phyloP scores from a whole-genome alignment of 1,284 basidiomycete species.

The Rhodotorula sp. region DNA sequence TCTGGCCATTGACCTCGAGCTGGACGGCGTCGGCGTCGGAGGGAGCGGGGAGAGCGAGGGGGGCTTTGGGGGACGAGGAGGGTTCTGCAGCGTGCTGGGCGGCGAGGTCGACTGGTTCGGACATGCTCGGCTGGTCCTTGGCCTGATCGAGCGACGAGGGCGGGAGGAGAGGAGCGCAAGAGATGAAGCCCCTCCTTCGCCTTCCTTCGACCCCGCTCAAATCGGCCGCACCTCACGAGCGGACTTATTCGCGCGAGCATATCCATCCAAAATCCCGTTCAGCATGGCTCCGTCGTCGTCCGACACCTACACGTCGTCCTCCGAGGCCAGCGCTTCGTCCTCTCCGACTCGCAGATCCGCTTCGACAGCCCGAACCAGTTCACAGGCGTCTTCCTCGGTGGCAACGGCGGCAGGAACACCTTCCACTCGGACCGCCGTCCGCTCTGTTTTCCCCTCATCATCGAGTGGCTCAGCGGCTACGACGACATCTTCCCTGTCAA shows the following conservation, averaged over 20 bases:
- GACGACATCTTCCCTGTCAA: background rate
- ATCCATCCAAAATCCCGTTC: background rate
- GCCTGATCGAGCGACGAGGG: background rate
- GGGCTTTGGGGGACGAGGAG: background rate
- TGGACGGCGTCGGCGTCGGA: constrained; percentile 6
- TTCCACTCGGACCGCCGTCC: constrained; percentile 1
- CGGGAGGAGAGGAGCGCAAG: background rate
- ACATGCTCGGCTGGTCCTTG: background rate
- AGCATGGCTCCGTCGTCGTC: background rate
- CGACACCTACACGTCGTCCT: background rate
- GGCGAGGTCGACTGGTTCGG: background rate
- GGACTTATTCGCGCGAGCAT: no score
- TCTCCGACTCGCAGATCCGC: background rate
- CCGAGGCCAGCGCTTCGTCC: background rate
- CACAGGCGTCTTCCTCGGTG: background rate
- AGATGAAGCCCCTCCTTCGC: background rate
- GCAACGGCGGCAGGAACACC: background rate
- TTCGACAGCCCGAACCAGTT: background rate
- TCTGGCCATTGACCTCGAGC: constrained; percentile 31
- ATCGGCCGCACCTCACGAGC: background rate
- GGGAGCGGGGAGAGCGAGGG: constrained; percentile 31
- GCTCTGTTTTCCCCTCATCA: background rate
- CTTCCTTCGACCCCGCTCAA: background rate
- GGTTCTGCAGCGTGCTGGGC: background rate
- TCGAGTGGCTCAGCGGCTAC: constrained; percentile 5